Evolutionary conservation across 2,329 filamentous ascomycete genomes (phyloP), one percentile per base, ranked within the genome.

Genomic region (Phialocephala subalpina): DNA sequence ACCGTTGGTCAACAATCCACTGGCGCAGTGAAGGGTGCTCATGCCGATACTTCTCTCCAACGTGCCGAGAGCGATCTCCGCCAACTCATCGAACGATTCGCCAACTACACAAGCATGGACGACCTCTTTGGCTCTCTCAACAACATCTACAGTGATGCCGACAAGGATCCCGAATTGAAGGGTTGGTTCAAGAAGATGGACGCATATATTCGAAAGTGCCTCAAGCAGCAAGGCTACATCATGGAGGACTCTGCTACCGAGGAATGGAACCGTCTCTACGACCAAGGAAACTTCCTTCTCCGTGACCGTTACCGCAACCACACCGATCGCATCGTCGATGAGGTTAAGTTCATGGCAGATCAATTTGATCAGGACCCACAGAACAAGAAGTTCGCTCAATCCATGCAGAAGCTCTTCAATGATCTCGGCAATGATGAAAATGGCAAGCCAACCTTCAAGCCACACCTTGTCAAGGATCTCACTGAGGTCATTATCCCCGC

Each of bases 141-240:
- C 72, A 86, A 89, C 69, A 90, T 99, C 73, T 98, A 98, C 82
- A 83, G 84, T 58, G 93, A 97, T 77, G 94, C 96, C 4, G 93
- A 98, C 69, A 85, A 85, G 22, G 96, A 99, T 71, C 88, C 90
- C 0, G 93, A 98, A 76, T 86, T 99, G 62, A 93, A 90, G 79
- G 83, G 87, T 65, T 99, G 95, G 95, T 97, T 98, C 87, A 92
- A 88, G 80, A 81, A 87, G 25, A 80, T 97, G 67, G 83, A 98
- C 78, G 78, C 76, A 0, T 98, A 93, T 78, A 86, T 97, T 72
- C 92, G 94, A 74, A 91, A 89, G 77, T 93, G 90, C 74, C 85
- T 99, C 18, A 87, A 96, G 75, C 88, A 98, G 82, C 91, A 97
- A 80, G 96, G 96, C 25, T 99, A 92, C 78, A 91, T 98, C 72